A percentile compares a stretch with the other conserved stretches of the same genome.
phyloP scores from a whole-genome alignment of 2,329 filamentous ascomycete genomes.

The Penicillium sumatraense region DNA sequence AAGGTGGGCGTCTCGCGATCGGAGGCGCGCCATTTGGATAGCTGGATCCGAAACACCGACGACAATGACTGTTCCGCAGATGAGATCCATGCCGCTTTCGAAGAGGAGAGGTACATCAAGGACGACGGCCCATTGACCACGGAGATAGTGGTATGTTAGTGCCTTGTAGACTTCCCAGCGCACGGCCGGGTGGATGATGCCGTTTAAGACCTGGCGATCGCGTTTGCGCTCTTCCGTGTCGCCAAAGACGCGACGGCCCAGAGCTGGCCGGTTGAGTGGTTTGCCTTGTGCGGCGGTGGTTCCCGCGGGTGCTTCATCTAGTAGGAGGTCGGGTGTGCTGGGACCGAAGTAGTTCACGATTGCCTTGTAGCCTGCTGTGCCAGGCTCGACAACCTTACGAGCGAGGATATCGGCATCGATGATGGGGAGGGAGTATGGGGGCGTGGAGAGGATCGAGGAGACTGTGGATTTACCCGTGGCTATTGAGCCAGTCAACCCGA shows the following conservation, averaged over 20 bases:
- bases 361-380: conserved; percentile 78
- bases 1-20: conserved; percentile 76
- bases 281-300: conserved; percentile 36
- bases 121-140: conserved; percentile 84
- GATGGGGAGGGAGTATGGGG: conserved; percentile 85
- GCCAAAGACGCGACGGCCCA: conserved; percentile 87
- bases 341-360: conserved; percentile 82
- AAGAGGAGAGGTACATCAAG: conserved; percentile 92
- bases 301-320: conserved; percentile 53
- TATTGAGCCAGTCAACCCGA: conserved; percentile 95
- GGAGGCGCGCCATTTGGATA: conserved; percentile 80
- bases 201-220: conserved; percentile 79
- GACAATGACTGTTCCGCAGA: conserved; percentile 85
- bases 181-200: conserved; percentile 91
- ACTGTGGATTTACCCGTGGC: conserved; percentile 98
- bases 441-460: conserved; percentile 75
- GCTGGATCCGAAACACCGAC: conserved; percentile 80
- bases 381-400: conserved; percentile 91
- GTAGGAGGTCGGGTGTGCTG: conserved; percentile 82
- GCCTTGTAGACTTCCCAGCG: conserved; percentile 77
- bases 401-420: conserved; percentile 94
- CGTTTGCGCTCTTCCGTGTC: conserved; percentile 68
- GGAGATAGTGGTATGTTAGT: conserved; percentile 73
- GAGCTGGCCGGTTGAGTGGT: conserved; percentile 81
- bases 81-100: conserved; percentile 80